A percentile compares a stretch with the other conserved stretches of the same genome.
Evolutionary conservation across 1,284 basidiomycete species (phyloP).

Genomic region (Prillingera fragicola): DNA sequence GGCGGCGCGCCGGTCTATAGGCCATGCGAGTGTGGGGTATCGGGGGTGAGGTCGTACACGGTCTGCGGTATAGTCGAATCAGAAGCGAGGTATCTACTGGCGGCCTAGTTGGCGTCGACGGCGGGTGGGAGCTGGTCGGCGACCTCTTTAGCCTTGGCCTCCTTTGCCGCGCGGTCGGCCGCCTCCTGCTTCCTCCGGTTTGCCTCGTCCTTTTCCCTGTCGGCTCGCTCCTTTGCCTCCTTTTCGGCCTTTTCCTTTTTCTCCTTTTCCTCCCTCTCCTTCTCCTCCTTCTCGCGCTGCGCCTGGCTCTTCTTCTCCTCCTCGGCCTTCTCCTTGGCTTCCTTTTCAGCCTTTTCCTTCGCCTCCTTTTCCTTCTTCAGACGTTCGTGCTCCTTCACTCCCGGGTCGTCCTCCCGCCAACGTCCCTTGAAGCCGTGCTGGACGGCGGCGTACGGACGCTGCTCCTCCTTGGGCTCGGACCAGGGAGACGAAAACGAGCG

Average conservation of each 20-base stretch:
- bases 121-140: background rate
- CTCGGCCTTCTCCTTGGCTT: constrained; percentile 7
- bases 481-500: constrained; percentile 32
- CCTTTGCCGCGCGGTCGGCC: background rate
- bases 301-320: constrained; percentile 18
- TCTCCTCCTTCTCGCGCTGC: constrained; percentile 11
- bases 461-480: constrained; percentile 23
- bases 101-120: background rate
- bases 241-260: constrained; percentile 2
- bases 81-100: too few relatives aligned
- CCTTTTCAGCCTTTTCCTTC: constrained; percentile 17
- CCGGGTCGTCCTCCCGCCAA: constrained; percentile 31
- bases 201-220: background rate
- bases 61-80: too few relatives aligned
- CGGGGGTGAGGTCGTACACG: too few relatives aligned
- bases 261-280: constrained; percentile 5
- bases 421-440: constrained; percentile 36
- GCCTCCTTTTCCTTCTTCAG: constrained; percentile 28
- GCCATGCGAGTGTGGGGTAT: too few relatives aligned
- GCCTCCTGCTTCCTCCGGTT: constrained; percentile 1
- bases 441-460: constrained; percentile 31
- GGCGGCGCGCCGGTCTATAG: too few relatives aligned
- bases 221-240: constrained; percentile 4
- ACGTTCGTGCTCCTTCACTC: constrained; percentile 25
- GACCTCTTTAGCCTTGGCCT: background rate